Evolutionary conservation across 2,329 filamentous ascomycete species (phyloP).

Genomic region (Pseudogymnoascus verrucosus): DNA sequence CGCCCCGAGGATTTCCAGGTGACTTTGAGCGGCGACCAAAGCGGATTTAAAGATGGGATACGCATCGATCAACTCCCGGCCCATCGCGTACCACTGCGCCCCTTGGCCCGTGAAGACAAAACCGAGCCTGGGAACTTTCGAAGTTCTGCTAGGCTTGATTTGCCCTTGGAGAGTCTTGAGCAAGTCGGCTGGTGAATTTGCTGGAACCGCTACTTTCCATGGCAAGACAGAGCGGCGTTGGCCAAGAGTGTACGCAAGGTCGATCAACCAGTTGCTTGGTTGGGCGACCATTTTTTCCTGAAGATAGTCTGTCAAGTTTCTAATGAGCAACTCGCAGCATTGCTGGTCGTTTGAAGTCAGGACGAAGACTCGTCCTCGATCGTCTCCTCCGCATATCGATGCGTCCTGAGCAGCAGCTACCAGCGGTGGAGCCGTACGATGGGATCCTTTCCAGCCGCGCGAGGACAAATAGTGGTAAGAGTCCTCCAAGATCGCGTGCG

Average conservation of each 20-base stretch:
- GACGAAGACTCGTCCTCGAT: too few species aligned
- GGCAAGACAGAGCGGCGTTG: slow-evolving; percentile 21
- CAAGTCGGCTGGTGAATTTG: slow-evolving; percentile 16
- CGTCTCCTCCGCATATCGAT: too few species aligned
- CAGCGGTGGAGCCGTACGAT: neutral
- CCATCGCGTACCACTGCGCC: slow-evolving; percentile 25
- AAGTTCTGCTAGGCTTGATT: slow-evolving; percentile 11
- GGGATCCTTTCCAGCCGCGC: slow-evolving; percentile 1
- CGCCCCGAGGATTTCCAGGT: slow-evolving; percentile 30
- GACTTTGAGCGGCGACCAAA: slow-evolving; percentile 28
- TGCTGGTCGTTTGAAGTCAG: too few species aligned
- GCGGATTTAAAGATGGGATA: slow-evolving; percentile 31
- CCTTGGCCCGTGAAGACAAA: slow-evolving; percentile 26
- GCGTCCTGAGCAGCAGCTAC: too few species aligned
- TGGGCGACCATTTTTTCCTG: too few species aligned
- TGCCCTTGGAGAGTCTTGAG: slow-evolving; percentile 34
- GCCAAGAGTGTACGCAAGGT: slow-evolving; percentile 24
- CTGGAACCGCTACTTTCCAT: slow-evolving; percentile 20
- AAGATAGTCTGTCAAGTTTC: too few species aligned
- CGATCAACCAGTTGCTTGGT: too few species aligned
- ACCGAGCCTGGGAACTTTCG: slow-evolving; percentile 17
- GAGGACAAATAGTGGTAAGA: slow-evolving; percentile 25
- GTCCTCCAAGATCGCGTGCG: slow-evolving; percentile 32
- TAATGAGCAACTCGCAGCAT: too few species aligned
- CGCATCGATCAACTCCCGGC: slow-evolving; percentile 21